Percentiles rank a stretch among this genome's conserved stretches.
These are phyloP conservation scores for Trichoderma gracile DNA, from an alignment of 2,329 filamentous ascomycete species.

Conservation along the genomic window DNA sequence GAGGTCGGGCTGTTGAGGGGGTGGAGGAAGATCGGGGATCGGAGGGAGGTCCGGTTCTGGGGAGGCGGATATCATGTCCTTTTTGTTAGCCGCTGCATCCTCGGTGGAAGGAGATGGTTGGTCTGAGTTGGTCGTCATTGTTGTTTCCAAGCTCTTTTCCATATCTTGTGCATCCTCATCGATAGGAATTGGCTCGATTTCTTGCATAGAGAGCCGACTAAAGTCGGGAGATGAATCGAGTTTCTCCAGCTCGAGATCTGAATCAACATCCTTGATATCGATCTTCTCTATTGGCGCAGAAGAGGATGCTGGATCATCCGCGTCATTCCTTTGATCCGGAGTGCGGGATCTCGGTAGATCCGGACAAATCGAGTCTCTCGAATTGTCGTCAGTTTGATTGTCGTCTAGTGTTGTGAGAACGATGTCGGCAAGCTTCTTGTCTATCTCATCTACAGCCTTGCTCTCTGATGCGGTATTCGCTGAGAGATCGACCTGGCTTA, in stretches of 20 bases:
- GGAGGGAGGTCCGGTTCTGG: conserved; percentile 40
- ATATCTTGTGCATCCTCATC: conserved; percentile 31
- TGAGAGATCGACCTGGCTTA: conserved; percentile 21
- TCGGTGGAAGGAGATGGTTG: not conserved
- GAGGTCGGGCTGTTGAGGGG: conserved; percentile 52
- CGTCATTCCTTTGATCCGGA: not conserved
- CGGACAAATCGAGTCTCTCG: not conserved
- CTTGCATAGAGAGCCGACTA: conserved; percentile 35
- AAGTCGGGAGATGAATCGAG: conserved; percentile 20
- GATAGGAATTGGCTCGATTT: conserved; percentile 45
- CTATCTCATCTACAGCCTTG: not conserved
- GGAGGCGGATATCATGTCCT: no score
- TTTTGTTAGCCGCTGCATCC: not conserved
- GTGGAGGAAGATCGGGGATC: conserved; percentile 52
- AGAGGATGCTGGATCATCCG: not conserved
- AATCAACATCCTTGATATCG: not conserved
- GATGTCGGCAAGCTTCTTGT: not conserved
- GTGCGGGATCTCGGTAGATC: not conserved
- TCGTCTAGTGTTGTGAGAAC: not conserved
- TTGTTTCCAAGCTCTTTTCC: not conserved
- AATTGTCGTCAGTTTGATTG: not conserved
- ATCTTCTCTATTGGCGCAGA: not conserved
- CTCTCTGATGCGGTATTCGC: not conserved
- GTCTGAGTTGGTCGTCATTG: not conserved
- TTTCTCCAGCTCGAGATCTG: not conserved